Base-by-base conservation (phyloP, 2,329 filamentous ascomycete genomes). In the Fusarium sp. region DNA sequence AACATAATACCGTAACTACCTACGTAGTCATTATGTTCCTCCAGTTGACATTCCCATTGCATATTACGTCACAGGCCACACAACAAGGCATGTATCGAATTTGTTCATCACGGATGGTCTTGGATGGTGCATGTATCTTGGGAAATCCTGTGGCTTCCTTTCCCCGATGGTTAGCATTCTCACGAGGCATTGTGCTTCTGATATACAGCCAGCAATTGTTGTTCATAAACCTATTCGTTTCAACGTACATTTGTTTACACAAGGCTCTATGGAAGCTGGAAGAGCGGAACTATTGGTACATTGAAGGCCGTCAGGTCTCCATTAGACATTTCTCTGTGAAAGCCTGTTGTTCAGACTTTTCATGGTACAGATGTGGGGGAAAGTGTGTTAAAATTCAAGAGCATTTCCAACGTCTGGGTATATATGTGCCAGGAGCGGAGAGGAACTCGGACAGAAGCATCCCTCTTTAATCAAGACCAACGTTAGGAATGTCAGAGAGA, bases 381-480 rank as follows among this genome's bases (percentile, higher is more conserved):
- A 45, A 59, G 50, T 61, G 60, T 50, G 59, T 68, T 68, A 61
- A 26, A 51, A 61, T 72, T 56, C 56, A 68, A 58, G 45, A 53
- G 73, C 61, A 68, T 77, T 68, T 67, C 68, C 70, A 73, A 60
- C 56, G 50, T 74, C 72, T 71, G 75, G 68, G 64, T 45, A 56
- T 68, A 67, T 67, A 61, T 59, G 58, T 51, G 66, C 62, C 58
- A 68, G 48, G 70, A 70, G 73, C 62, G 65, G 73, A 68, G 64
- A 70, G 61, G 64, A 66, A 74, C 51, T 66, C 44, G 45, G 42
- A 35, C 45, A 65, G 33, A 51, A 65, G 56, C 62, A 58, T 70
- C 53, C 72, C 65, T 55, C 55, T 77, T 79, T 89, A 89, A 80
- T 89, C 88, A 66, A 90, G 85, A 71, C 87, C 86, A 61, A 87